Conservation (phyloP, 2,329 filamentous ascomycete genomes). For the Cladophialophora bantiana region DNA sequence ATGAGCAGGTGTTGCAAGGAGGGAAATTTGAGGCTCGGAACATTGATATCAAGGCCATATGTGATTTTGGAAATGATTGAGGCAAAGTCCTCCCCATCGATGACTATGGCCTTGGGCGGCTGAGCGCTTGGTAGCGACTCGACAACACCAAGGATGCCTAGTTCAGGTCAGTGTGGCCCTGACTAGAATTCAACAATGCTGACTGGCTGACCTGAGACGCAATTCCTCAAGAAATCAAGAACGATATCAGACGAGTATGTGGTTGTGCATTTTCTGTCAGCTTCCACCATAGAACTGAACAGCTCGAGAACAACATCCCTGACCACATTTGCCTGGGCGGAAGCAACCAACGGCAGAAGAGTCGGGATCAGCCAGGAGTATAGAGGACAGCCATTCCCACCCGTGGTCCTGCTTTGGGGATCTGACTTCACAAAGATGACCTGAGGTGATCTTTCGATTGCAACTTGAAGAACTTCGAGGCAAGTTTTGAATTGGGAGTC, state of each 20-base stretch:
- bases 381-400: constrained; percentile 53
- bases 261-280: constrained; percentile 20
- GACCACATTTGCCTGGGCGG: constrained; percentile 12
- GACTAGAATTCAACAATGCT: not conserved
- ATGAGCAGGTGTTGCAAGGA: constrained; percentile 20
- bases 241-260: constrained; percentile 15
- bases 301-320: constrained; percentile 25
- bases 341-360: constrained; percentile 56
- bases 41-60: constrained; percentile 1
- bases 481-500: constrained; percentile 65
- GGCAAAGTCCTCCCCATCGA: constrained; percentile 31
- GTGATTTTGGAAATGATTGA: constrained; percentile 2
- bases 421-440: constrained; percentile 71
- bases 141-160: constrained; percentile 23
- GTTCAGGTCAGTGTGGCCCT: constrained; percentile 8
- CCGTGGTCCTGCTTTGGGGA: constrained; percentile 40
- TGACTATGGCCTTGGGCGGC: constrained; percentile 24
- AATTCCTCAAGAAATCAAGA: constrained; percentile 23
- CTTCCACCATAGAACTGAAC: constrained; percentile 26
- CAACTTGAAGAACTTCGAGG: constrained; percentile 76
- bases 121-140: constrained; percentile 5
- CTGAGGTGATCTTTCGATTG: constrained; percentile 74
- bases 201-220: constrained; percentile 23
- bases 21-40: constrained; percentile 28
- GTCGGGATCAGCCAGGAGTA: constrained; percentile 63